phyloP scores from a whole-genome alignment of 148 eudicot species.

The Chenopodium berlandieri region DNA sequence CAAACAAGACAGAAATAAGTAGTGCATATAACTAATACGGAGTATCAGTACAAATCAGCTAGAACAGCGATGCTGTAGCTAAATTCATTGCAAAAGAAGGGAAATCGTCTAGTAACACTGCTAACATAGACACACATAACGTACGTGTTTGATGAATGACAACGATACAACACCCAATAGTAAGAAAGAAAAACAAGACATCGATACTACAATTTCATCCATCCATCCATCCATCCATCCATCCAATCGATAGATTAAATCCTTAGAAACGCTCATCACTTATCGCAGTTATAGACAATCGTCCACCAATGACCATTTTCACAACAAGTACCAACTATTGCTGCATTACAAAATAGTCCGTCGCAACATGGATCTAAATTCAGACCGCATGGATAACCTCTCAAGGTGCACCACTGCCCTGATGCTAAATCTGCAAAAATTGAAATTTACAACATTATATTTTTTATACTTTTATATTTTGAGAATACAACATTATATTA shows the following conservation, averaged over 20 bases:
- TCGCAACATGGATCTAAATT: neutral
- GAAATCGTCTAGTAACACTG: too few relatives aligned
- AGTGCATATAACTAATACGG: too few relatives aligned
- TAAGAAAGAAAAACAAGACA: too few relatives aligned
- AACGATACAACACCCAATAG: too few relatives aligned
- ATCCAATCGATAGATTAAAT: neutral
- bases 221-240: neutral
- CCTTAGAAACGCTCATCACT: neutral
- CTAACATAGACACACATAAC: neutral
- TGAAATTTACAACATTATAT: neutral
- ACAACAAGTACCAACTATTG: neutral
- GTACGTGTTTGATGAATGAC: too few relatives aligned
- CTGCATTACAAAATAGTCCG: neutral
- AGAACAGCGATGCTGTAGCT: too few relatives aligned
- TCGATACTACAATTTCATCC: too few relatives aligned
- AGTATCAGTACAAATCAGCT: too few relatives aligned
- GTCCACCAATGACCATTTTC: neutral
- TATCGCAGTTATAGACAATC: too few relatives aligned
- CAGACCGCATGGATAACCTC: neutral
- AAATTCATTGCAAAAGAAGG: too few relatives aligned
- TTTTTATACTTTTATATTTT: too few relatives aligned
- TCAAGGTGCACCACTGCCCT: neutral
- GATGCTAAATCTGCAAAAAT: neutral
- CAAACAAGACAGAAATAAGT: neutral
- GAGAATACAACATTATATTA: neutral